Base-by-base conservation (phyloP, 2,329 filamentous ascomycete species). In the Elsinoe ampelina region DNA sequence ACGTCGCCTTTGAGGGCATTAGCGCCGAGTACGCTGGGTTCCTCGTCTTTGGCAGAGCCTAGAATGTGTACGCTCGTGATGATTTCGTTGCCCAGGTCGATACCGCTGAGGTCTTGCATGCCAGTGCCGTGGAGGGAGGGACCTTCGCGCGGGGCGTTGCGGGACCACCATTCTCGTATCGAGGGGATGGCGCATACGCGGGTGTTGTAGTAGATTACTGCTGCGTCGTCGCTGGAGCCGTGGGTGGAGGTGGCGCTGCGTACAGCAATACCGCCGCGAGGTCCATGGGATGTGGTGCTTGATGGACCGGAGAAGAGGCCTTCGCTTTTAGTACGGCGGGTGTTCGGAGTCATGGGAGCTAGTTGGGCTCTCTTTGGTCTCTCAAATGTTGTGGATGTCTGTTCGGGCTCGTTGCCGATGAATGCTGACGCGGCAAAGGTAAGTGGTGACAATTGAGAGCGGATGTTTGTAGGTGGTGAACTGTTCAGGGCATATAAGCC, bases 261-360 rank as follows among this genome's bases (percentile, higher is more conserved):
- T 5, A 77, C 67, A 1, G 71, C 72, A 11, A 78, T 66, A 32
- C 75, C 75, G 2, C 76, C 76, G 11, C 65, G 66, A 2, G 67
- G 48, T 5, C 68, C 65, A 34, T 63, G 64, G 3, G 66, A 61
- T 12, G 63, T 60, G 5, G 61, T 63, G 12, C 68, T 66, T 8
- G 70, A 62, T 32, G 68, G 66, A n/a, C 71, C 71, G 26, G 70
- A 68, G 61, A 77, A 77, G 2, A 78, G 65, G 11, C 64, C 63
- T 42, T 76, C 73, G 55, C 76, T 67, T 59, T 72, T 74, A 47
- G 69, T 69, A 45, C 72, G 72, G 11, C 75, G 71, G 5, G 75
- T 79, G 59, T 77, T 77, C 4, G 76, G 76, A 6, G 76, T 79
- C 73, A 76, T 77, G 1, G 76, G 76, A 3, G 72, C 74, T 2